Conservation (phyloP, 2,329 filamentous ascomycete genomes). For the Paracoccidioides brasiliensis region DNA sequence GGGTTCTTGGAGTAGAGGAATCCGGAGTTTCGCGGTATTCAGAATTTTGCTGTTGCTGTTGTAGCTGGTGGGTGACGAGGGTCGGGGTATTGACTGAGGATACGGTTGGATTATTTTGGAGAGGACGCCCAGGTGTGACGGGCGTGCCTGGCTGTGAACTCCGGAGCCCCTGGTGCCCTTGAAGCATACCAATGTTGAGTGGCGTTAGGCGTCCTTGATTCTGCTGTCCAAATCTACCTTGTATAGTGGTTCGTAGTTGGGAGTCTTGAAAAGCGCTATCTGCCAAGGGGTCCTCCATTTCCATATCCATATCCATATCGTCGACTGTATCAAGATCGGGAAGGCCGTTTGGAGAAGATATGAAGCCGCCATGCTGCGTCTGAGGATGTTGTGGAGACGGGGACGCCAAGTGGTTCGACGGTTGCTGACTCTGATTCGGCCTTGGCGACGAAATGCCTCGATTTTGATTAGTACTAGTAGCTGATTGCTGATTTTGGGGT, state of each 20-base stretch:
- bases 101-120: conserved; percentile 88
- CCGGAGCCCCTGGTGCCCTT: conserved; percentile 62
- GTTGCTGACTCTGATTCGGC: conserved; percentile 18
- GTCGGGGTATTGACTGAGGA: conserved; percentile 96
- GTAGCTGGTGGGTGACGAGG: conserved; percentile 61
- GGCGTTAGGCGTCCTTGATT: conserved; percentile 47
- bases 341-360: conserved; percentile 17
- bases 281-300: conserved; percentile 75
- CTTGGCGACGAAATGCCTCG: conserved; percentile 1
- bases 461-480: conserved; percentile 2
- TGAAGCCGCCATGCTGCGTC: conserved; percentile 11
- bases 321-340: conserved; percentile 27
- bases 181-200: conserved; percentile 67
- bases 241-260: conserved; percentile 56
- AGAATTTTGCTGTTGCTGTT: conserved; percentile 43
- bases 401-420: conserved; percentile 8
- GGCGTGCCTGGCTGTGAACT: conserved; percentile 81
- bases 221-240: conserved; percentile 46
- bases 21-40: conserved; percentile 46
- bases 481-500: conserved; percentile 9
- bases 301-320: conserved; percentile 52
- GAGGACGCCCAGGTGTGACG: conserved; percentile 50
- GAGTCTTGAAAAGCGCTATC: conserved; percentile 38
- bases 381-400: conserved; percentile 11
- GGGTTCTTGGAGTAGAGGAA: conserved; percentile 56